A percentile compares a stretch with the other conserved stretches of the same genome.
phyloP scores from a whole-genome alignment of 148 eudicot species.

The Vaccinium vitisidaea region DNA sequence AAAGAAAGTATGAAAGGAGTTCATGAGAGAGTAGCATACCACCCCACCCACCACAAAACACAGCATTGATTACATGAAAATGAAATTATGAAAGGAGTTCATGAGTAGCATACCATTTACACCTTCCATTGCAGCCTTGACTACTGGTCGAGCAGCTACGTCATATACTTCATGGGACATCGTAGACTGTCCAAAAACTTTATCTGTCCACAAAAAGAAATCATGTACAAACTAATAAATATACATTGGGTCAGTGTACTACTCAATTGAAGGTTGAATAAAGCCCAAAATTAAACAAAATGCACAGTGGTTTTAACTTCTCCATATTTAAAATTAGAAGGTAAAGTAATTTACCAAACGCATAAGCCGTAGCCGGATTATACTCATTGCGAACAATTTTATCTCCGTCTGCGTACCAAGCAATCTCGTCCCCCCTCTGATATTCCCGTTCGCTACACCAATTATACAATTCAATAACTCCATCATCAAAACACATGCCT shows the following conservation, averaged over 20 bases:
- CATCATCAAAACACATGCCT: constrained; percentile 16
- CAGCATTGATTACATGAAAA: not conserved
- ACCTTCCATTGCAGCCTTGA: constrained; percentile 93
- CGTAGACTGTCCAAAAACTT: constrained; percentile 81
- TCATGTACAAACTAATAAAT: not conserved
- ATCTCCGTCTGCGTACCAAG: constrained; percentile 96
- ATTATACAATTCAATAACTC: constrained; percentile 12
- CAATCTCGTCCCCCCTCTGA: constrained; percentile 78
- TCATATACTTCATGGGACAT: constrained; percentile 87
- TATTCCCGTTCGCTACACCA: constrained; percentile 75
- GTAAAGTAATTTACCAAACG: constrained; percentile 54
- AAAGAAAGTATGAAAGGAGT: not conserved
- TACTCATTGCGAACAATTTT: constrained; percentile 81
- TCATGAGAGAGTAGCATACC: constrained; percentile 45
- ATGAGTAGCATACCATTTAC: constrained; percentile 66
- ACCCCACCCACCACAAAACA: not conserved
- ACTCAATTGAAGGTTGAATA: not conserved
- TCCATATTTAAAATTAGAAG: constrained; percentile 1
- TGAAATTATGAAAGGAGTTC: not conserved
- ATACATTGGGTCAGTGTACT: too few species aligned
- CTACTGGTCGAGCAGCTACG: constrained; percentile 91
- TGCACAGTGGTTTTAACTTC: not conserved
- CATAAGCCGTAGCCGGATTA: constrained; percentile 81
- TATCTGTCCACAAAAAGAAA: constrained; percentile 47
- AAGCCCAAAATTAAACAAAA: not conserved